Conservation (phyloP, 148 eudicot species). For the Talinum fruticosum region DNA sequence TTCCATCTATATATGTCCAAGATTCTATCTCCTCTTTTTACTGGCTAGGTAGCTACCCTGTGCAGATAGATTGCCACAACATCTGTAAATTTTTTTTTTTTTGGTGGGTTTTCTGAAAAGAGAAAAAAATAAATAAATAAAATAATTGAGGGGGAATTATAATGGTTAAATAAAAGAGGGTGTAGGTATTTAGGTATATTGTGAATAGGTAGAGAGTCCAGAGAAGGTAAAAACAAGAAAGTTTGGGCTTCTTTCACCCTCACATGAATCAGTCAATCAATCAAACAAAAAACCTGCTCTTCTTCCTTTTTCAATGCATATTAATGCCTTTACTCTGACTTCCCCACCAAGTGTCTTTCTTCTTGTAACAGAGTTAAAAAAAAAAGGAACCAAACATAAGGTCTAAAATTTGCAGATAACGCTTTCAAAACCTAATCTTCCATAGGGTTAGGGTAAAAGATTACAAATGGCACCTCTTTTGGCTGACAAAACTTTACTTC, state of each 20-base stretch:
- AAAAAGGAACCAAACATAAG: no score
- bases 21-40: neutral
- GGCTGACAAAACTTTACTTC: no score
- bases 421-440: no score
- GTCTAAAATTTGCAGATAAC: no score
- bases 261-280: slow-evolving; percentile 28
- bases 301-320: slow-evolving; percentile 1
- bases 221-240: slow-evolving; percentile 29
- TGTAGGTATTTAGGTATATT: slow-evolving; percentile 16
- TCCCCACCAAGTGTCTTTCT: neutral
- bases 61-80: neutral
- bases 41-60: neutral
- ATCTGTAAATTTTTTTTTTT: neutral
- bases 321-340: slow-evolving; percentile 17
- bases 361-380: neutral
- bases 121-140: neutral
- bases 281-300: slow-evolving; percentile 8
- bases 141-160: neutral
- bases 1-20: no score
- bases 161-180: neutral
- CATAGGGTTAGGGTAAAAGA: no score
- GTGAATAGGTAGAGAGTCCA: neutral
- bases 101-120: neutral
- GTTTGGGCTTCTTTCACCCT: slow-evolving; percentile 1
- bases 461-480: no score